Base-by-base conservation (phyloP, 129 eudicot genomes). In the Cynara cardunculus region DNA sequence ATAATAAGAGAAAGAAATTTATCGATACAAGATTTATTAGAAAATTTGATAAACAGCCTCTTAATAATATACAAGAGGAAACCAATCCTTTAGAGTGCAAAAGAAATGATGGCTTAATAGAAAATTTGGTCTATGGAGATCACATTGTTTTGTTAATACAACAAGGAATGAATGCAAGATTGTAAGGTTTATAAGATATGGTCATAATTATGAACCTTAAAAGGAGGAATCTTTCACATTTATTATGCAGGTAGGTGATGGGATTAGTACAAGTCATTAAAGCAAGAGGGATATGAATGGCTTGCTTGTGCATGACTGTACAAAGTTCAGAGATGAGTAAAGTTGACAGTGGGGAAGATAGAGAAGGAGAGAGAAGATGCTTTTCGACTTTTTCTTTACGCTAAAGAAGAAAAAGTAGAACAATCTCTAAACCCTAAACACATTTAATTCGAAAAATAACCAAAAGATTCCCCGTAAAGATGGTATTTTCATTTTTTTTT, bases 301-400 rank as follows among this genome's bases (percentile, higher is more conserved):
- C 69, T 66, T 73, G 66, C 80, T 84, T 84, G 80, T 78, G 80
- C 80, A 73, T 84, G 84, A 79, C 84, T 79, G 80, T 74, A 73
- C 87, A 79, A 79, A 74, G 80, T 84, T 76, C 75, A 84, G 76
- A 78, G 72, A 73, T 84, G 70, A 78, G 83, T 46, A 78, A 78
- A 76, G 69, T 71, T 67, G 78, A 22, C 78, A 71, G 82, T 24
- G 46, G 66, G 35, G 3, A 16, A 30, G 6, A 26, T 3, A 66
- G 34, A 21, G 44, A 67, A 44, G 25, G 19, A 62, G 81, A 73
- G 76, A 59, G 39, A 71, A 74, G 85, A 82, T 82, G 85, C 87
- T 82, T 70, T 75, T 18, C 71, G 79, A 41, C 92, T 88, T 89
- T 89, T 78, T 71, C 93, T 86, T 84, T 84, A 65, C 85, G 32